Conservation (phyloP, 371 early-diverging fungal genomes). For the Syncephalastrum sp. region DNA sequence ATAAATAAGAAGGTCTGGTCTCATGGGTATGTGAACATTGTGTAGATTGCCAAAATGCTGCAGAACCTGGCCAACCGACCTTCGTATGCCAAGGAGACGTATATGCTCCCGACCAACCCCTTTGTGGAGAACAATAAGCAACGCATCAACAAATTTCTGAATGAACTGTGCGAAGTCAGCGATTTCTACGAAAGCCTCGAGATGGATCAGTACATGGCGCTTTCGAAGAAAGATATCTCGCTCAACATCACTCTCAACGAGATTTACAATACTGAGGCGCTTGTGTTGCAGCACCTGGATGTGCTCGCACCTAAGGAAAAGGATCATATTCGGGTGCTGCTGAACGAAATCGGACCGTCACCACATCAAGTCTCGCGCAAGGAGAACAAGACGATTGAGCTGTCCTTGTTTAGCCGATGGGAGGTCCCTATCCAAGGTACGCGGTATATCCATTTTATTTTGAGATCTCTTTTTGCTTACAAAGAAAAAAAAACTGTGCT, state of each 20-base stretch:
- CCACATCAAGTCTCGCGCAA: slow-evolving; percentile 81
- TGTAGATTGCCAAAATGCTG: slow-evolving; percentile 83
- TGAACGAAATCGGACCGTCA: slow-evolving; percentile 78
- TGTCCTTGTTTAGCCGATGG: slow-evolving; percentile 90
- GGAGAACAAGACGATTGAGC: slow-evolving; percentile 80
- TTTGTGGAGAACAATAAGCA: slow-evolving; percentile 89
- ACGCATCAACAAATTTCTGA: slow-evolving; percentile 83
- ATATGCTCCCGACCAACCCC: slow-evolving; percentile 86
- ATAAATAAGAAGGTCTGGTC: background rate
- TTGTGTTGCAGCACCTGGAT: slow-evolving; percentile 81
- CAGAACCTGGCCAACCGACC: slow-evolving; percentile 96
- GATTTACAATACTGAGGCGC: slow-evolving; percentile 86
- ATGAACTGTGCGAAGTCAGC: slow-evolving; percentile 90
- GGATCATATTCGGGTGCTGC: slow-evolving; percentile 74
- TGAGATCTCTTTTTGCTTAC: too few relatives aligned
- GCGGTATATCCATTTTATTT: too few relatives aligned
- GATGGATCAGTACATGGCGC: slow-evolving; percentile 96
- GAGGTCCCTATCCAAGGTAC: slow-evolving; percentile 85
- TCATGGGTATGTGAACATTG: background rate
- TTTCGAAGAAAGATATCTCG: slow-evolving; percentile 88
- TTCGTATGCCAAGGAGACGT: slow-evolving; percentile 89
- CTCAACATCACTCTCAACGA: slow-evolving; percentile 91
- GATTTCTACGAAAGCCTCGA: slow-evolving; percentile 95
- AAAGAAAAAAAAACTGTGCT: background rate
- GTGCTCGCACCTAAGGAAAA: slow-evolving; percentile 77